These are phyloP conservation scores for Ophiognomonia clavigignenti-juglandacearum DNA, from an alignment of 2,329 filamentous ascomycete species.

Conservation along the genomic window DNA sequence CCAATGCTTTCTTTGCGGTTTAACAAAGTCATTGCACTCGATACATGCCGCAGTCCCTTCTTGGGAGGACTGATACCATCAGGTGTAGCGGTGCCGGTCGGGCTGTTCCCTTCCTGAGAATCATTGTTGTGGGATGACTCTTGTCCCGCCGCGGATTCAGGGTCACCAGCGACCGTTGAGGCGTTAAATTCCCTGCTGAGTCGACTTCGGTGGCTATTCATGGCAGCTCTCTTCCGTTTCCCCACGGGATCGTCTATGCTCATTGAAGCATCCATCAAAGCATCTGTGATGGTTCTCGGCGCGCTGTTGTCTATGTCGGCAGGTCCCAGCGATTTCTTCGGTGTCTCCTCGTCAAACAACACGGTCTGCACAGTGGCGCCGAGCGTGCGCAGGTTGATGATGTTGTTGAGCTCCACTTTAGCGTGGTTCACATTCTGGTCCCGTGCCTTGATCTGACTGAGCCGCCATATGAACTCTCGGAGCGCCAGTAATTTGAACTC, in stretches of 20 bases:
- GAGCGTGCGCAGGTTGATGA: slow-evolving; percentile 70
- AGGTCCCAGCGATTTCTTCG: slow-evolving; percentile 35
- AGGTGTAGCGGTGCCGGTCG: not conserved
- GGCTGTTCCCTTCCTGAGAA: slow-evolving; percentile 15
- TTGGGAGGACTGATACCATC: slow-evolving; percentile 28
- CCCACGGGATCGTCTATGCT: slow-evolving; percentile 68
- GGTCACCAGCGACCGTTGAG: slow-evolving; percentile 33
- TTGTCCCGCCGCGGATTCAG: slow-evolving; percentile 25
- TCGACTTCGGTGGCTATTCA: slow-evolving; percentile 46
- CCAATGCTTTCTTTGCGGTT: slow-evolving; percentile 51
- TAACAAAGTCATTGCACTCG: slow-evolving; percentile 55
- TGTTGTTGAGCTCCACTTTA: slow-evolving; percentile 53
- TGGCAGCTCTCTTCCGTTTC: slow-evolving; percentile 45
- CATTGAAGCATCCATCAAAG: slow-evolving; percentile 85
- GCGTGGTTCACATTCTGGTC: slow-evolving; percentile 34
- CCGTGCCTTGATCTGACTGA: slow-evolving; percentile 66
- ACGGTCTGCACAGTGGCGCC: slow-evolving; percentile 82
- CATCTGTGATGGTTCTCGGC: slow-evolving; percentile 81
- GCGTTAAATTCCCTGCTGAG: slow-evolving; percentile 31
- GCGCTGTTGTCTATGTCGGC: slow-evolving; percentile 33
- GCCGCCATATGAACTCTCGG: slow-evolving; percentile 85
- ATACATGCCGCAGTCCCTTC: slow-evolving; percentile 48
- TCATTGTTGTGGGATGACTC: slow-evolving; percentile 19
- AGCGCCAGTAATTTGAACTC: slow-evolving; percentile 85
- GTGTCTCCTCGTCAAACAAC: slow-evolving; percentile 77